Conservation (phyloP, 306 rosid species). For the Lathyrus tuberosus region DNA sequence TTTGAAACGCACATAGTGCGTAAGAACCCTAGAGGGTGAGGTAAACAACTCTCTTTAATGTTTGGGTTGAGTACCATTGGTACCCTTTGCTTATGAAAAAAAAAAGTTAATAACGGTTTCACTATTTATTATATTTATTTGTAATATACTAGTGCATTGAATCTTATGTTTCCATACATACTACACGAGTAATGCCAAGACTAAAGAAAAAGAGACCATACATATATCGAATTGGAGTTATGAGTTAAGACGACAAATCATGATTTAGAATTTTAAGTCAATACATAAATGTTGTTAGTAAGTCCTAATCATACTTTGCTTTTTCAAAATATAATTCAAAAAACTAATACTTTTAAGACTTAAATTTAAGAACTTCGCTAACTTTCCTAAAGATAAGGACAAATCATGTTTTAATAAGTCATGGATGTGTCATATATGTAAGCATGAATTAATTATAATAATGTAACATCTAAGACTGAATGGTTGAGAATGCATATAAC, state of each 20-base stretch:
- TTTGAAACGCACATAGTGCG: too few species aligned
- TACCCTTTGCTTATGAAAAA: too few species aligned
- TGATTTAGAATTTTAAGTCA: conserved; percentile 1
- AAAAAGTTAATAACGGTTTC: too few species aligned
- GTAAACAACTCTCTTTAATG: too few species aligned
- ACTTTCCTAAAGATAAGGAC: conserved; percentile 15
- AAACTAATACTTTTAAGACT: too few species aligned
- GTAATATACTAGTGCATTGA: too few species aligned
- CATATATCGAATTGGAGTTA: background rate
- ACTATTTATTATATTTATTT: too few species aligned
- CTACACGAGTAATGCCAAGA: too few species aligned
- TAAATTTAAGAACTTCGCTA: background rate
- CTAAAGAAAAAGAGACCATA: background rate
- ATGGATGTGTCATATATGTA: background rate
- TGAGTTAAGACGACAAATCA: conserved; percentile 1
- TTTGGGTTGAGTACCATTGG: too few species aligned
- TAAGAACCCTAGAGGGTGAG: too few species aligned
- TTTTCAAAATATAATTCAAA: background rate
- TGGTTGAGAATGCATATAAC: conserved; percentile 6
- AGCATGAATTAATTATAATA: background rate
- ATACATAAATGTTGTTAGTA: conserved; percentile 20
- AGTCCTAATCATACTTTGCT: conserved; percentile 40
- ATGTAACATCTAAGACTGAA: too few species aligned
- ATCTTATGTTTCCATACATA: too few species aligned
- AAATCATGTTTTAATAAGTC: conserved; percentile 22